These are phyloP conservation scores for Scutellaria baicalensis DNA, from an alignment of 257 asterid genomes.

Conservation along the genomic window DNA sequence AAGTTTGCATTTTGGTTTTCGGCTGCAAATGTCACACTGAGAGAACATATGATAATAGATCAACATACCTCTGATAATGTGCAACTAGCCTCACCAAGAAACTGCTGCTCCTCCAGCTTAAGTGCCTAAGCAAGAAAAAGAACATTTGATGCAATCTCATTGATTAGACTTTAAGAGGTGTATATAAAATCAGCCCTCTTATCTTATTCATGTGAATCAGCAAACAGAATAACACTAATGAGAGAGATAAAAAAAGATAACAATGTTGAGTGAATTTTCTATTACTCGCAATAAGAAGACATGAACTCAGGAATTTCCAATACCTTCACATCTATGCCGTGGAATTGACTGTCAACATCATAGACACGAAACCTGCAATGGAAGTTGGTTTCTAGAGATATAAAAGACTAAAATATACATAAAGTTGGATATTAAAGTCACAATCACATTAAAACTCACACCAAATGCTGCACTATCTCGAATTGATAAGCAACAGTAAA, in stretches of 20 bases:
- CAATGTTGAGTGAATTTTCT: not conserved
- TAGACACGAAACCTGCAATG: slow-evolving; percentile 76
- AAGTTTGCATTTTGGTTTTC: not conserved
- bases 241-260: not conserved
- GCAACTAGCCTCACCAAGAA: slow-evolving; percentile 95
- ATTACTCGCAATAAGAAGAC: not conserved
- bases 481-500: slow-evolving; percentile 68
- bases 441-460: slow-evolving; percentile 58
- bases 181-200: slow-evolving; percentile 1
- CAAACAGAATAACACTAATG: not conserved
- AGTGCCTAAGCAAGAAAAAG: slow-evolving; percentile 32
- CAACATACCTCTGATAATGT: slow-evolving; percentile 69
- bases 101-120: slow-evolving; percentile 90
- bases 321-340: slow-evolving; percentile 75
- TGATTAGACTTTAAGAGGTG: not conserved
- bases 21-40: not conserved
- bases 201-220: not conserved
- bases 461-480: slow-evolving; percentile 87
- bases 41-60: slow-evolving; percentile 12
- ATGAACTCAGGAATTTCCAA: slow-evolving; percentile 1
- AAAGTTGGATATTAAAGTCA: slow-evolving; percentile 12
- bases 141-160: not conserved
- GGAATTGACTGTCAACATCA: slow-evolving; percentile 89
- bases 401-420: slow-evolving; percentile 3
- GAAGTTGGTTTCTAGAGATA: slow-evolving; percentile 20